A percentile compares a stretch with the other conserved stretches of the same genome.
Evolutionary conservation across 257 asterid species (phyloP).

Genomic region (Solanum clarkiae): DNA sequence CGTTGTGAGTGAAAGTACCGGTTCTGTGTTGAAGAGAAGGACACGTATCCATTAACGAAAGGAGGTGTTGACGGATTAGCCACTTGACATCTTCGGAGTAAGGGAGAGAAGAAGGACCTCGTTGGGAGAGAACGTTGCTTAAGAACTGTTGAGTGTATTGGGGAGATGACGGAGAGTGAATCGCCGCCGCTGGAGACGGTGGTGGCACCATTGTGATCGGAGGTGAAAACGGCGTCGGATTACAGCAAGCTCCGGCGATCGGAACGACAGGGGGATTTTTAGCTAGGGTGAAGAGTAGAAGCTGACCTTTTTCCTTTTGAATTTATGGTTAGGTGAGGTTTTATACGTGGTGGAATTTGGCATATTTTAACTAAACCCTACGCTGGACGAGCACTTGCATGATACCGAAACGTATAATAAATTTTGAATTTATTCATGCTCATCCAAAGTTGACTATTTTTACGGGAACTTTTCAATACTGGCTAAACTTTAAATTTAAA

Average conservation of each 20-base stretch:
- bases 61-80: conserved; percentile 73
- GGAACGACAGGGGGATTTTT: not conserved
- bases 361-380: not conserved
- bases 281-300: not conserved
- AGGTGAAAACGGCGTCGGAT: not conserved
- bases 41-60: conserved; percentile 40
- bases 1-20: conserved; percentile 85
- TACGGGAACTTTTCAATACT: not conserved
- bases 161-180: conserved; percentile 3
- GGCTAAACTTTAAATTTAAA: not conserved
- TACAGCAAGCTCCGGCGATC: not conserved
- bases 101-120: conserved; percentile 74
- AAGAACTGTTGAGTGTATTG: conserved; percentile 69
- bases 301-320: not conserved
- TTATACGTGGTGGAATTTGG: not conserved
- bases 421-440: not conserved
- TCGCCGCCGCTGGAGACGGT: not conserved
- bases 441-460: not conserved
- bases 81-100: conserved; percentile 66
- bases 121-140: conserved; percentile 63
- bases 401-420: not conserved
- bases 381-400: too few relatives aligned
- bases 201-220: conserved; percentile 2
- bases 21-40: conserved; percentile 74
- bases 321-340: not conserved